Base-by-base conservation (phyloP, 140 eudicot genomes). In the Flaveria floridana region DNA sequence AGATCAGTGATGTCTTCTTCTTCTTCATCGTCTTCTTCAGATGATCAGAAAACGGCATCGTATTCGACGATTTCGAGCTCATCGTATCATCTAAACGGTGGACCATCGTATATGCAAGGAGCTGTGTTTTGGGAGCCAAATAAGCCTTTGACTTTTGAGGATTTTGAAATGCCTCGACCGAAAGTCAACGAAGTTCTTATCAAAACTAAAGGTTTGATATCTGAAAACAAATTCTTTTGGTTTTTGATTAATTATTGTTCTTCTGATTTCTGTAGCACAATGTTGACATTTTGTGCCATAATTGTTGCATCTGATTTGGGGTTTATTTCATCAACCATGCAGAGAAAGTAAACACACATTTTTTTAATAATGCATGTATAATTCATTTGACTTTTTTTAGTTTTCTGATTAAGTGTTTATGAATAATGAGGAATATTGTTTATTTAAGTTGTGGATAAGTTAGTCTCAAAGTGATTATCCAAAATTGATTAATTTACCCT, bases 141-240 rank as follows among this genome's bases (percentile, higher is more conserved):
- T 74, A 86, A 88, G 82, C 96, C 97, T 20, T 64, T 94, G 57
- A 84, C 90, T 11, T 88, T 90, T 69, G 99, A 94, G 71, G 99
- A 94, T 39, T 90, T 94, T 68, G 86, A 88, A 62, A 94, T 94
- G 90, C 99, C 99, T 67, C 87, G 96, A 14, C 99, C 99, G 12
- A 94, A 94, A 76, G 92, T 89, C 70, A 83, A 86, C 77, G 99
- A 94, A 80, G 70, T 94, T 72, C 99, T 94, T 56, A 74, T 94
- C 86, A 94, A 85, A 84, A 94, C 97, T 39, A 94, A 94, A 84
- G 99, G 99, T 93, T 71, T 56, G 34, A 42, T 25, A 0, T 19
- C 1, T 15, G 2, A 6, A n/a, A 26, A 7, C 39, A 30, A 55
- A 7, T 19, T 12, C 34, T 42, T 56, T 37, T 14, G 10, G 12